Evolutionary conservation across 805 yeast species (phyloP).

Genomic region (Candida ortonii): DNA sequence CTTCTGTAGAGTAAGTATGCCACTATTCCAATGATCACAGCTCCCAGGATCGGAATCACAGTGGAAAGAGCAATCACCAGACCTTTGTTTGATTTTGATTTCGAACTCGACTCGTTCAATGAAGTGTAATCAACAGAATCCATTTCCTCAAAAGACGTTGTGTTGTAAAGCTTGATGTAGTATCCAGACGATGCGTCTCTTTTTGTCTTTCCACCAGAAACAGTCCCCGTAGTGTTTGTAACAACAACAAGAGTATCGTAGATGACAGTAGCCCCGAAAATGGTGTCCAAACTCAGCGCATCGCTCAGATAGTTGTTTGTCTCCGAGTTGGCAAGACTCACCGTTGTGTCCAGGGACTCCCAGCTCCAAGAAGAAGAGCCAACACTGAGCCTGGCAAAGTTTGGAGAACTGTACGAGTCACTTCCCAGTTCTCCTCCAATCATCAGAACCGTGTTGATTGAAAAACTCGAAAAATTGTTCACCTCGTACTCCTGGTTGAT

Average conservation of each 20-base stretch:
- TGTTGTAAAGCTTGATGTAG: conserved; percentile 41
- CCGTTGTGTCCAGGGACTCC: conserved; percentile 31
- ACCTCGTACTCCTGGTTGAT: conserved; percentile 21
- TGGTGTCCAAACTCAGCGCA: conserved; percentile 27
- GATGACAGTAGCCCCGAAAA: conserved; percentile 50
- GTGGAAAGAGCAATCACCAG: conserved; percentile 46
- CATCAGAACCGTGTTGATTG: conserved; percentile 44
- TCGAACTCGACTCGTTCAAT: conserved; percentile 11
- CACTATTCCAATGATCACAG: conserved; percentile 34
- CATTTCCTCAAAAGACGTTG: conserved; percentile 35
- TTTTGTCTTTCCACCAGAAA: conserved; percentile 12
- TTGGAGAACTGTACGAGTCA: conserved; percentile 39
- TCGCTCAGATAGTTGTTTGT: conserved; percentile 18
- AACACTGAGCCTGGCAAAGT: conserved; percentile 38
- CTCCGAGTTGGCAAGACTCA: conserved; percentile 24
- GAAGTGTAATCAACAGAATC: conserved; percentile 32
- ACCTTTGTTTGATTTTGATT: conserved; percentile 21
- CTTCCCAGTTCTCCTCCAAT: conserved; percentile 57
- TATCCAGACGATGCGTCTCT: conserved; percentile 28
- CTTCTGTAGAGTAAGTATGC: conserved; percentile 29
- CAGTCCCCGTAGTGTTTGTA: conserved; percentile 19
- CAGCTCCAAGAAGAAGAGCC: conserved; percentile 43
- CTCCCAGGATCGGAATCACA: conserved; percentile 39
- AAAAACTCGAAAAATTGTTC: conserved; percentile 32
- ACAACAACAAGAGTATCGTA: conserved; percentile 50